Evolutionary conservation across 352 stramenopile genomes (phyloP).

Genomic region (Globisporangium nagaii): DNA sequence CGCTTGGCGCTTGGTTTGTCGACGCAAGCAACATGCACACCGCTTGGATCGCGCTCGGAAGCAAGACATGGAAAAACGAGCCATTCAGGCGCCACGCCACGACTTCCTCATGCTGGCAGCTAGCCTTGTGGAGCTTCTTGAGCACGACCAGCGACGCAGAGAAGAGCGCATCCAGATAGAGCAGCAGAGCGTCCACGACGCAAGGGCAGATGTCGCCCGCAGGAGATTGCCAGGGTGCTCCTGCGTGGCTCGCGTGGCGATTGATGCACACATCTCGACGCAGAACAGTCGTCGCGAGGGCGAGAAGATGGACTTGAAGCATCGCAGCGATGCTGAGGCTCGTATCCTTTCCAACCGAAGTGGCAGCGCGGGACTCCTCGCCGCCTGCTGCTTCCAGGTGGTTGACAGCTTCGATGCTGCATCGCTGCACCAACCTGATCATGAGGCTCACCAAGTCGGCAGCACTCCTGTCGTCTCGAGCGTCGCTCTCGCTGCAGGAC

Average conservation of each 20-base stretch:
- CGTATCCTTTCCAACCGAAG: neutral
- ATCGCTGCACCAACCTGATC: constrained; percentile 4
- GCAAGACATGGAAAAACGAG: constrained; percentile 41
- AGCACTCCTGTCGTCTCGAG: neutral
- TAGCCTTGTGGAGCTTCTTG: constrained; percentile 42
- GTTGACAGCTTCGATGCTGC: constrained; percentile 5
- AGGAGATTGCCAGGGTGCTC: neutral
- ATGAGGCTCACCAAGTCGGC: constrained; percentile 5
- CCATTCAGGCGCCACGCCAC: constrained; percentile 39
- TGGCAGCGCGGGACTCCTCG: neutral
- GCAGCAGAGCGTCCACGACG: constrained; percentile 21
- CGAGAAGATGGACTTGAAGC: constrained; percentile 40
- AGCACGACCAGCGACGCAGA: constrained; percentile 26
- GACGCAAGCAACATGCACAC: constrained; percentile 23
- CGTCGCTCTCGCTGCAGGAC: neutral
- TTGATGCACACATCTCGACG: neutral
- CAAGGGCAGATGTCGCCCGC: constrained; percentile 2
- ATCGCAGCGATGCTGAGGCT: constrained; percentile 25
- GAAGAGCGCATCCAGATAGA: constrained; percentile 37
- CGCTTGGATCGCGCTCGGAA: constrained; percentile 42
- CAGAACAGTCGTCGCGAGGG: constrained; percentile 11
- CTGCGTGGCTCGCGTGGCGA: neutral
- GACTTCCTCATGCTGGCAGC: constrained; percentile 51
- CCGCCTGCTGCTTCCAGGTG: neutral
- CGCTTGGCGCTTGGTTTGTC: neutral